A percentile compares a stretch with the other conserved stretches of the same genome.
Evolutionary conservation across 352 stramenopile genomes (phyloP).

Genomic region (Peronosclerospora sorghi): DNA sequence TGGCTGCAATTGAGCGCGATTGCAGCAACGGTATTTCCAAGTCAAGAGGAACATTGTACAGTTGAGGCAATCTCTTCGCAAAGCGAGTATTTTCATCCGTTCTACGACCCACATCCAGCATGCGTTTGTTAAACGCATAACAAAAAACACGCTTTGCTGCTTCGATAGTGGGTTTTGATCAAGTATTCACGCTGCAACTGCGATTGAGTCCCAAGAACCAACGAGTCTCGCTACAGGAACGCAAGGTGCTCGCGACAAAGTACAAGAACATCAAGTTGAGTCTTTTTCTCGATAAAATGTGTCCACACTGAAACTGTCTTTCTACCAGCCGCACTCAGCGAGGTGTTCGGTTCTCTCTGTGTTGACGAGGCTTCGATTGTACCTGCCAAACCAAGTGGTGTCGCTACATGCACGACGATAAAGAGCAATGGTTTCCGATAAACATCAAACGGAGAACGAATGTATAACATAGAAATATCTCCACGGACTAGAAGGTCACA

Average conservation of each 20-base stretch:
- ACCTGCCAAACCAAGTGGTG: too few relatives aligned
- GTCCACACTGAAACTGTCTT: not conserved
- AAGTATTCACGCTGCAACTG: slow-evolving; percentile 1
- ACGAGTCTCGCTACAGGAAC: too few relatives aligned
- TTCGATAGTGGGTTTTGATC: too few relatives aligned
- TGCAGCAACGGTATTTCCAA: too few relatives aligned
- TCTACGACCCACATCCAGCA: not conserved
- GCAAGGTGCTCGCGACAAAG: slow-evolving; percentile 1
- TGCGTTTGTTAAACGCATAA: not conserved
- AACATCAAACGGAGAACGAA: too few relatives aligned
- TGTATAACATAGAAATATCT: too few relatives aligned
- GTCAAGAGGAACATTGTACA: too few relatives aligned
- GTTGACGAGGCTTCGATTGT: slow-evolving; percentile 46
- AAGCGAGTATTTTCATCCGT: not conserved
- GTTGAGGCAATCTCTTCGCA: too few relatives aligned
- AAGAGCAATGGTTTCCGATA: too few relatives aligned
- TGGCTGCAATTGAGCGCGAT: slow-evolving; percentile 26
- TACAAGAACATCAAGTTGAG: slow-evolving; percentile 3
- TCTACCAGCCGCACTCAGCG: slow-evolving; percentile 3
- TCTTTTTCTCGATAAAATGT: not conserved
- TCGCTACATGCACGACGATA: too few relatives aligned
- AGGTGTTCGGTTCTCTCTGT: slow-evolving; percentile 11
- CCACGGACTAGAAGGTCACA: not conserved
- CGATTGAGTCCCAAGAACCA: slow-evolving; percentile 12
- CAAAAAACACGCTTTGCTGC: not conserved